Conservation (phyloP, 352 stramenopile genomes). For the Pythium monospermum region DNA sequence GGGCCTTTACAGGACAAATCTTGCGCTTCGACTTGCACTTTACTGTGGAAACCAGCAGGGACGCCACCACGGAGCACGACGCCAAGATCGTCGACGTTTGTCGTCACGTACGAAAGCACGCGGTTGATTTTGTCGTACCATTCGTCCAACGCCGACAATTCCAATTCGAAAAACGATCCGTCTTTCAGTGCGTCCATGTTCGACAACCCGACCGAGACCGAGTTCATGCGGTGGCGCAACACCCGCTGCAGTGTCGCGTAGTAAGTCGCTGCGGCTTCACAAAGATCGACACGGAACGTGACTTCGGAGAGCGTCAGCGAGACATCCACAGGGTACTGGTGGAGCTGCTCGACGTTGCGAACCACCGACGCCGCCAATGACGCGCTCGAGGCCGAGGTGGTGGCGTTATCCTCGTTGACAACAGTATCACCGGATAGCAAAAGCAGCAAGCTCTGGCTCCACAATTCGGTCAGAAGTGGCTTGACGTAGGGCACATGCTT, state of each 20-base stretch:
- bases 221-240: constrained; percentile 64
- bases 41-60: constrained; percentile 43
- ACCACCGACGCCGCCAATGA: constrained; percentile 37
- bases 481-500: constrained; percentile 41
- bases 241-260: constrained; percentile 59
- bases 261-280: constrained; percentile 45
- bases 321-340: constrained; percentile 64
- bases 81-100: constrained; percentile 59
- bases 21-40: constrained; percentile 46
- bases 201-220: constrained; percentile 41
- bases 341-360: constrained; percentile 47
- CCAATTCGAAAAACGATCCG: constrained; percentile 49
- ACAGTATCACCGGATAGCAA: constrained; percentile 11
- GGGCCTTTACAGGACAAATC: constrained; percentile 64
- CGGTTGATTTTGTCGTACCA: constrained; percentile 52
- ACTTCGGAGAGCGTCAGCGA: constrained; percentile 62
- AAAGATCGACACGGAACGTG: constrained; percentile 60
- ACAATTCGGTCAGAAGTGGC: constrained; percentile 40
- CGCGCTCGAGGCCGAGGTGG: neutral
- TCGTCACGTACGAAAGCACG: constrained; percentile 45
- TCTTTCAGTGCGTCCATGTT: constrained; percentile 56
- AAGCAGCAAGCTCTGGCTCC: constrained; percentile 49
- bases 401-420: too few species aligned
- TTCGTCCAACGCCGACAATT: constrained; percentile 44
- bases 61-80: constrained; percentile 55